Conservation (phyloP, 2,329 filamentous ascomycete species). For the Trichoderma citrinoviride region DNA sequence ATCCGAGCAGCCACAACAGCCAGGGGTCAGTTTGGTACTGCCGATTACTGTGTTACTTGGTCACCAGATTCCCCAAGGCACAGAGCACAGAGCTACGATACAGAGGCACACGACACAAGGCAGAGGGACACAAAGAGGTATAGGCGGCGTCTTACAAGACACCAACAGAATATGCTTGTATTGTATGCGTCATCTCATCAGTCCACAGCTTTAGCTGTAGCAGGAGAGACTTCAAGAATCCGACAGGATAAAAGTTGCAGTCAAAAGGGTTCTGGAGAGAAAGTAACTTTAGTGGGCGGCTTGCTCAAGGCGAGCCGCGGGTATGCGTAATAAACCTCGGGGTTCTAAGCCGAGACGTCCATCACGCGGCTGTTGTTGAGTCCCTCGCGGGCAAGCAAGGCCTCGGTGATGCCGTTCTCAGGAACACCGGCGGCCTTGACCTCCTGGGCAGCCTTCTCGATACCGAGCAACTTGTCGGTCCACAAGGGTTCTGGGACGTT, state of each 20-base stretch:
- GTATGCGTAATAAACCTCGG: not conserved
- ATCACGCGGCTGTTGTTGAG: conserved; percentile 34
- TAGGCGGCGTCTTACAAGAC: conserved; percentile 10
- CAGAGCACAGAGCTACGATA: not conserved
- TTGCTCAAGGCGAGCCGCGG: conserved; percentile 3
- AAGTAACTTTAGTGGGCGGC: conserved; percentile 15
- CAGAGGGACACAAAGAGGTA: not conserved
- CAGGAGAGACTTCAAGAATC: not conserved
- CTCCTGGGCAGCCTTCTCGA: conserved; percentile 63
- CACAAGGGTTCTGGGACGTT: conserved; percentile 72
- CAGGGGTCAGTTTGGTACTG: no score
- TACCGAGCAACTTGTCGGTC: conserved; percentile 83
- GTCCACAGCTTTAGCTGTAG: conserved; percentile 5
- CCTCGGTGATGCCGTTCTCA: conserved; percentile 51
- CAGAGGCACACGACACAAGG: not conserved
- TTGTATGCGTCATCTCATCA: conserved; percentile 4
- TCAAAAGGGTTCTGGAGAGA: conserved; percentile 1
- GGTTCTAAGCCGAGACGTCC: conserved; percentile 30
- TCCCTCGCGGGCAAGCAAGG: conserved; percentile 56
- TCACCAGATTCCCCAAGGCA: no score
- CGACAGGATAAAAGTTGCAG: not conserved
- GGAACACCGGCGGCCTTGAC: conserved; percentile 49
- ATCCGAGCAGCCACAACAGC: no score
- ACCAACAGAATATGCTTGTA: not conserved
- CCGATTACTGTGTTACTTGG: not conserved